Evolutionary conservation across 768 basidiomycete genomes (phyloP).

Genomic region (Kwoniella mangroviensis): DNA sequence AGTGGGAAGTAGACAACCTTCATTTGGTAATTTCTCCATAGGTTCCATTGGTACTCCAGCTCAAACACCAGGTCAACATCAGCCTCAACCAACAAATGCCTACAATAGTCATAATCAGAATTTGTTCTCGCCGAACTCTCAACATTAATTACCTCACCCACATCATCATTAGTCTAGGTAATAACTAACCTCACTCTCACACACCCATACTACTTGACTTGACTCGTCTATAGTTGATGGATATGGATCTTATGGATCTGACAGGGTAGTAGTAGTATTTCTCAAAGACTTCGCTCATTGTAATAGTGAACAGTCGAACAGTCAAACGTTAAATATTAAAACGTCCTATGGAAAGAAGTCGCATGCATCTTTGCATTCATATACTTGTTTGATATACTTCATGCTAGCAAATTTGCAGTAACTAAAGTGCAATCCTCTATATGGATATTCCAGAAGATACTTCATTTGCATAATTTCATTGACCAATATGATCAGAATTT

Average conservation of each 20-base stretch:
- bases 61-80: neutral
- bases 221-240: neutral
- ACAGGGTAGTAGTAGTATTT: neutral
- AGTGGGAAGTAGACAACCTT: constrained; percentile 23
- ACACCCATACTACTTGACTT: too few species aligned
- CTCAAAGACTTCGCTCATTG: too few species aligned
- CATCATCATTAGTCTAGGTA: constrained; percentile 16
- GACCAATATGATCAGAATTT: too few species aligned
- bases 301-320: too few species aligned
- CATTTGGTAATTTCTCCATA: constrained; percentile 27
- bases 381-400: neutral
- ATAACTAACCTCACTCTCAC: neutral
- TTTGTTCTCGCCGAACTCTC: constrained; percentile 27
- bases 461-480: too few species aligned
- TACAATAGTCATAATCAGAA: constrained; percentile 14
- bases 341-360: constrained; percentile 5
- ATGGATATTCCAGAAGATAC: neutral
- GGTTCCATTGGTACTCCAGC: neutral
- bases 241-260: neutral
- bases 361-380: constrained; percentile 9
- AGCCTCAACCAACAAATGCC: neutral
- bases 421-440: neutral
- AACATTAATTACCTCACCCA: constrained; percentile 28
- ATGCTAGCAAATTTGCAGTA: neutral
- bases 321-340: neutral